A percentile compares a stretch with the other conserved stretches of the same genome.
These are phyloP conservation scores for Ascochyta clinopodiicola DNA, from an alignment of 2,329 filamentous ascomycete species.

Conservation along the genomic window DNA sequence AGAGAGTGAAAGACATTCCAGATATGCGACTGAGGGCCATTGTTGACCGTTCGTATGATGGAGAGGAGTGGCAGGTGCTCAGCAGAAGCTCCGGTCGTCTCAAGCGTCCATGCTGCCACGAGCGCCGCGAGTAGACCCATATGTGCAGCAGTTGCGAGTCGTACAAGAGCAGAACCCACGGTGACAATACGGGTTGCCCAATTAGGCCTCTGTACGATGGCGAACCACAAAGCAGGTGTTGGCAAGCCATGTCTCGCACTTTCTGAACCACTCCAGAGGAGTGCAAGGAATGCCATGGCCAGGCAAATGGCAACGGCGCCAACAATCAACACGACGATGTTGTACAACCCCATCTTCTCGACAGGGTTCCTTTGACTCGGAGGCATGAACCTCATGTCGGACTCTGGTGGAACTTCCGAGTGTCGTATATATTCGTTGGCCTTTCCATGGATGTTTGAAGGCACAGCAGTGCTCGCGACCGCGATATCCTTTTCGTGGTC, in stretches of 20 bases:
- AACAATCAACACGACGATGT: slow-evolving; percentile 5
- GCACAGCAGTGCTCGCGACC: neutral
- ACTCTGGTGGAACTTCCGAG: neutral
- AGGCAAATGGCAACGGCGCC: slow-evolving; percentile 6
- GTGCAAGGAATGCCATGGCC: slow-evolving; percentile 9
- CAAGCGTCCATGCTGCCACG: neutral
- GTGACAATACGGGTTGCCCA: slow-evolving; percentile 6
- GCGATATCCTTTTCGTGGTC: neutral
- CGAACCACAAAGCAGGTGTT: slow-evolving; percentile 5
- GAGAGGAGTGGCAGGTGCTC: slow-evolving; percentile 5
- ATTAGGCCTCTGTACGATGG: neutral
- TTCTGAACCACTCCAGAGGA: slow-evolving; percentile 7
- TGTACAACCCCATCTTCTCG: slow-evolving; percentile 13
- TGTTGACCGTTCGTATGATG: slow-evolving; percentile 8
- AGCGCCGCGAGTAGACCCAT: slow-evolving; percentile 1
- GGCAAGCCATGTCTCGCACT: neutral
- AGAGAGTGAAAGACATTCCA: slow-evolving; percentile 2
- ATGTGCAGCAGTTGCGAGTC: slow-evolving; percentile 2
- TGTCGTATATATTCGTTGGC: neutral
- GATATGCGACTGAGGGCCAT: slow-evolving; percentile 5
- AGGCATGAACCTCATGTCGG: neutral
- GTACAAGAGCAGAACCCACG: neutral
- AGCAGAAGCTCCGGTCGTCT: neutral
- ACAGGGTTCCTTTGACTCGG: slow-evolving; percentile 1
- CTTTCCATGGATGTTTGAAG: neutral